phyloP scores from a whole-genome alignment of 2,329 filamentous ascomycete genomes.

The Diplocarpon mali region DNA sequence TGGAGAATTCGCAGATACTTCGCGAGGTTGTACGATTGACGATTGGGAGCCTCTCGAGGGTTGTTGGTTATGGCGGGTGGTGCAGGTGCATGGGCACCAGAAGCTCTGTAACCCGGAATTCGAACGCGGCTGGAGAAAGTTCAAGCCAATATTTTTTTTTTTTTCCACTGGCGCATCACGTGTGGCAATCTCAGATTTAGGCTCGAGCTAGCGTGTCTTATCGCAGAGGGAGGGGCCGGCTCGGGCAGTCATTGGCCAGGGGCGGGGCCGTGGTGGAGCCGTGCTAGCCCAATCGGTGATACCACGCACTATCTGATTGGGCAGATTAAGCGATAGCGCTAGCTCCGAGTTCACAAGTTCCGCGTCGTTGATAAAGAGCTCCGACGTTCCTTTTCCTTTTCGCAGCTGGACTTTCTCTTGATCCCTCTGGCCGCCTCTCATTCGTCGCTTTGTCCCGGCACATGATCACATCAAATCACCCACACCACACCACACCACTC shows the following conservation, averaged over 20 bases:
- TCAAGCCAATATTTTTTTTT: neutral
- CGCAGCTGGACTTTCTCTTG: conserved; percentile 1
- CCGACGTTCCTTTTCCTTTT: neutral
- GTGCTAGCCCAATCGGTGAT: neutral
- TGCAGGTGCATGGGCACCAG: no score
- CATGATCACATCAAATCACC: neutral
- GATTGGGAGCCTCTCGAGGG: no score
- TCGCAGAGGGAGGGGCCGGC: no score
- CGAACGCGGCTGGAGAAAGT: neutral
- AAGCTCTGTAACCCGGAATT: no score
- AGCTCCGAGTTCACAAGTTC: neutral
- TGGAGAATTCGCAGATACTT: neutral
- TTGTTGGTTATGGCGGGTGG: no score
- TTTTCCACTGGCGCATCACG: neutral
- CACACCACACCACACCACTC: neutral
- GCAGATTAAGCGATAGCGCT: no score
- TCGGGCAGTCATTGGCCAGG: neutral
- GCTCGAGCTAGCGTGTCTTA: no score
- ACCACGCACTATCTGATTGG: no score
- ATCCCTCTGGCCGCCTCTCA: conserved; percentile 2
- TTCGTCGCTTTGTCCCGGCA: conserved; percentile 2
- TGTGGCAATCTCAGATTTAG: neutral
- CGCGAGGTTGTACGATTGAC: no score
- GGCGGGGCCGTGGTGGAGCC: neutral
- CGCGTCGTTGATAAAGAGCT: neutral